Evolutionary conservation across 2,329 filamentous ascomycete genomes (phyloP).

Genomic region (Talaromyces albobiverticillius): DNA sequence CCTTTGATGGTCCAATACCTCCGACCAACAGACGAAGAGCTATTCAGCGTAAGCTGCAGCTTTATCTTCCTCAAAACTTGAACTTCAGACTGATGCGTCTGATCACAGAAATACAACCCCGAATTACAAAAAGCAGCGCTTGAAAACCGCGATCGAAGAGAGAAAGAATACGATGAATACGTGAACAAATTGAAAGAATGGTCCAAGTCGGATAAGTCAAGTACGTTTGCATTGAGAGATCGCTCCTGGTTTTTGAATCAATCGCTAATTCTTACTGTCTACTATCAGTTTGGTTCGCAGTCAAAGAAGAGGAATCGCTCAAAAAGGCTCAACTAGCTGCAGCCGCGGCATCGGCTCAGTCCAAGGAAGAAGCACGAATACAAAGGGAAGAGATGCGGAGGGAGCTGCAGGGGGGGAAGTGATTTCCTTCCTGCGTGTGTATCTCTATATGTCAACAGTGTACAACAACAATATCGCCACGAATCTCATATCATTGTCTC

Average conservation of each 20-base stretch:
- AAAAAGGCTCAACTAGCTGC: conserved; percentile 25
- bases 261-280: background rate
- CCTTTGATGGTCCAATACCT: conserved; percentile 75
- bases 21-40: conserved; percentile 80
- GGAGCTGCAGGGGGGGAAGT: conserved; percentile 36
- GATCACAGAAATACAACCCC: conserved; percentile 73
- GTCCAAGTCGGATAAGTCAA: conserved; percentile 86
- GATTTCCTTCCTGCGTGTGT: conserved; percentile 1
- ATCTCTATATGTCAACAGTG: background rate
- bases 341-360: conserved; percentile 21
- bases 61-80: background rate
- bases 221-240: no score
- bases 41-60: conserved; percentile 62
- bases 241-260: background rate
- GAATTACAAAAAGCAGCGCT: conserved; percentile 86
- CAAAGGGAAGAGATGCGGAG: conserved; percentile 40
- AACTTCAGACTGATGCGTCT: no score
- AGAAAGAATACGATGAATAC: conserved; percentile 88
- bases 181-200: conserved; percentile 80
- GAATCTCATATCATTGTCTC: background rate
- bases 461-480: background rate
- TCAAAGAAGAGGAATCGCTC: conserved; percentile 34
- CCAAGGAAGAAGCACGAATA: conserved; percentile 30
- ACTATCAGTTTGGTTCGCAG: conserved; percentile 37
- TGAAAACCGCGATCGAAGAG: conserved; percentile 70